Percentiles rank a stretch among this genome's conserved stretches.
These are phyloP conservation scores for Penicillium tannophilum DNA, from an alignment of 495 filamentous ascomycete genomes.

Conservation along the genomic window DNA sequence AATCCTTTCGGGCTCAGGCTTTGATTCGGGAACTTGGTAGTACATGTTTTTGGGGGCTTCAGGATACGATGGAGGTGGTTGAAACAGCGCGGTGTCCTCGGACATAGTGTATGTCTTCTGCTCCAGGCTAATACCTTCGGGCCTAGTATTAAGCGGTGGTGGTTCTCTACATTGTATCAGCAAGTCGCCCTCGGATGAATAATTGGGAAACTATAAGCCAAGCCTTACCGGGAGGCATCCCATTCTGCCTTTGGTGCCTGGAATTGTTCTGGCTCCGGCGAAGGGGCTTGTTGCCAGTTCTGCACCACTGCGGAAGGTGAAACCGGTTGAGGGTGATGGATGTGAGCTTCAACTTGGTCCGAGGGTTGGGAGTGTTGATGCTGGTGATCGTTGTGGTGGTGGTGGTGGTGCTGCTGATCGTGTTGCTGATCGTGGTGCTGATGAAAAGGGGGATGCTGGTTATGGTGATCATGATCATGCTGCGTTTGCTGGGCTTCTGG, in stretches of 20 bases:
- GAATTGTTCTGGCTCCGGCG: conserved; percentile 44
- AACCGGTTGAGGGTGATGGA: conserved; percentile 37
- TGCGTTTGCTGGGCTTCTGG: conserved; percentile 6
- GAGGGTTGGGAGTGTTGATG: conserved; percentile 5
- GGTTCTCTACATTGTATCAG: conserved; percentile 58
- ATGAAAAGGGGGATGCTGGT: background rate
- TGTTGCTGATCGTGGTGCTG: background rate
- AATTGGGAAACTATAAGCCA: background rate
- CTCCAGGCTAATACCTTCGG: conserved; percentile 79
- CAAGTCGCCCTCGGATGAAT: conserved; percentile 2
- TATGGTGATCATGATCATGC: background rate
- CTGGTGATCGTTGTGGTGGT: background rate
- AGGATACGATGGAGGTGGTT: conserved; percentile 72
- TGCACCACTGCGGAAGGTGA: conserved; percentile 34
- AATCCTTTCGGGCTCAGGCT: conserved; percentile 56
- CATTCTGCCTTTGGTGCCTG: conserved; percentile 61
- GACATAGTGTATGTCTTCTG: conserved; percentile 76
- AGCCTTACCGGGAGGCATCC: conserved; percentile 65
- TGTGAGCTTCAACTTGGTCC: conserved; percentile 13
- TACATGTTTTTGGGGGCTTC: conserved; percentile 84
- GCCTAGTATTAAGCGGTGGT: conserved; percentile 71
- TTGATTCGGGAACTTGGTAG: conserved; percentile 71
- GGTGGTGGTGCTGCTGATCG: background rate
- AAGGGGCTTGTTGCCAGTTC: conserved; percentile 33
- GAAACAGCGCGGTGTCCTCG: conserved; percentile 66